phyloP scores from a whole-genome alignment of 108 stramenopile species.

The Skeletonema marinoi region DNA sequence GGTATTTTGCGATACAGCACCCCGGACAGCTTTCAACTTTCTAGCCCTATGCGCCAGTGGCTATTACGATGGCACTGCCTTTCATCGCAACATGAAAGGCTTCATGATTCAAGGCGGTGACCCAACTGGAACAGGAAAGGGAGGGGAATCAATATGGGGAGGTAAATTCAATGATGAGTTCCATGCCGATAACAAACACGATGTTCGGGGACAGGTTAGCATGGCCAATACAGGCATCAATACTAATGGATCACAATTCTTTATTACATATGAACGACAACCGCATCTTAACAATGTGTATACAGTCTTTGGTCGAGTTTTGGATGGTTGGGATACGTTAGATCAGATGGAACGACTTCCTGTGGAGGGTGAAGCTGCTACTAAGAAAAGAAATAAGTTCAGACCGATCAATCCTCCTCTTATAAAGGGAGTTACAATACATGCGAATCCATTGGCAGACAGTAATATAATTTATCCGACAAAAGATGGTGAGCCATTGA shows the following conservation, averaged over 20 bases:
- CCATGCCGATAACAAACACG: constrained; percentile 89
- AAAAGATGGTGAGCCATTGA: constrained; percentile 78
- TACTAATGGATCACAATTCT: constrained; percentile 92
- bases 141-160: constrained; percentile 97
- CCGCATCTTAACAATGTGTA: constrained; percentile 95
- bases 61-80: constrained; percentile 90
- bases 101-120: constrained; percentile 98
- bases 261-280: constrained; percentile 92
- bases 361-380: constrained; percentile 62
- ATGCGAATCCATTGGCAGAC: constrained; percentile 96
- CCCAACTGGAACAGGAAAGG: constrained; percentile 92
- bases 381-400: constrained; percentile 84
- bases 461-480: constrained; percentile 82
- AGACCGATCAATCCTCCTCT: constrained; percentile 88
- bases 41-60: constrained; percentile 86
- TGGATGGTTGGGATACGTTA: constrained; percentile 95
- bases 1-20: constrained; percentile 96
- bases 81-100: constrained; percentile 94
- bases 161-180: constrained; percentile 95
- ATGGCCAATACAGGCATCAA: constrained; percentile 96
- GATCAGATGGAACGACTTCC: constrained; percentile 96
- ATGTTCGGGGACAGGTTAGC: constrained; percentile 85
- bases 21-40: constrained; percentile 91
- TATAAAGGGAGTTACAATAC: constrained; percentile 88
- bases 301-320: constrained; percentile 93